Base-by-base conservation (phyloP, 352 stramenopile species). In the Phytophthora gonapodyides region DNA sequence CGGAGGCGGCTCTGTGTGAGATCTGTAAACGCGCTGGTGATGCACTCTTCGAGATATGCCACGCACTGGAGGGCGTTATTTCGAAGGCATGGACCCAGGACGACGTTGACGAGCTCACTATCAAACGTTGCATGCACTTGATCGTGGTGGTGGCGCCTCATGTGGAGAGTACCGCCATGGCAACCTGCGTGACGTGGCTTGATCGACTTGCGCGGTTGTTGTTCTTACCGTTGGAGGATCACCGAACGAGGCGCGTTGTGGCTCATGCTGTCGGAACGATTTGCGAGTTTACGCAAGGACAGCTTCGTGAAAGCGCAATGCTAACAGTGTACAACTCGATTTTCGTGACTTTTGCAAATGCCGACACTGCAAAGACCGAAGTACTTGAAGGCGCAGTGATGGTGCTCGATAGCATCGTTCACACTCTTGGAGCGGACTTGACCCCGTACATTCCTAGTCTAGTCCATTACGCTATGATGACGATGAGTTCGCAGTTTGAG, bases 401-500 rank as follows among this genome's bases (percentile, higher is more conserved):
- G 61, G 78, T 90, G 16, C 60, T 94, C n/a, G 64, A 89, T 52
- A 44, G 65, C 31, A 66, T 92, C 7, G 73, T 88, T 4, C 55
- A 50, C 16, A 51, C 53, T 9, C 49, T 88, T 46, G 65, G 59
- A 3, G 27, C 50, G 4, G 40, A 73, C 12, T 44, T 94, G 21
- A 76, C 73, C 15, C 71, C 76, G 21, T 92, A 80, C 57, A 61
- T 93, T 3, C 85, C 85, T 2, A 91, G 78, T 47, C 61, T 94
- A 11, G 69, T 93, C 38, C 76, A 84, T 46, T 90, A 81, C 30
- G 69, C 80, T 7, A 92, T 93, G 81, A 75, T 73, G 24, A 70
- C 71, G 0, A 92, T 94, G 83, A 75, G 72, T 36, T 78, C 76
- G 1, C 65, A 83, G 21, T 58, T 69, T 3, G 34, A 73, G 49